Conservation (phyloP, 1,284 basidiomycete genomes). For the Malassezia cuniculi region DNA sequence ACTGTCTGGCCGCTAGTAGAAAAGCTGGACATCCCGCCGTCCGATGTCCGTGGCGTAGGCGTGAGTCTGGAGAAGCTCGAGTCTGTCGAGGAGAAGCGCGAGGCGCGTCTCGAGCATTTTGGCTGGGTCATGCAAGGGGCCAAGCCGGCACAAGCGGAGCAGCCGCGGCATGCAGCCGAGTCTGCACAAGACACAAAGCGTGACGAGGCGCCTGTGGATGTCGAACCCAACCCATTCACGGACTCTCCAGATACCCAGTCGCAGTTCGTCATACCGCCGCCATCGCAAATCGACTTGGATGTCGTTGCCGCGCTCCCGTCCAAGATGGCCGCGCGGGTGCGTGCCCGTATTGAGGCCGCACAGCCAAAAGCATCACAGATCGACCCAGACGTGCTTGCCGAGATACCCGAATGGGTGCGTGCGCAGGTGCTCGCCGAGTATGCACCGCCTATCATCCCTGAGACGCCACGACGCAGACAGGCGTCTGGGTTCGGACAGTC, state of each 20-base stretch:
- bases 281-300: conserved; percentile 27
- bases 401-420: conserved; percentile 28
- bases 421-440: conserved; percentile 25
- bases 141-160: not conserved
- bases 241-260: too few relatives aligned
- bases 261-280: conserved; percentile 24
- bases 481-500: conserved; percentile 2
- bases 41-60: conserved; percentile 80
- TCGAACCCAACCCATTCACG: too few relatives aligned
- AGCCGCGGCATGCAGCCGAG: not conserved
- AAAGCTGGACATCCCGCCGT: conserved; percentile 62
- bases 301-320: conserved; percentile 25
- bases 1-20: conserved; percentile 65
- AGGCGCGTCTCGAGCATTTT: not conserved
- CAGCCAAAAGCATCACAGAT: conserved; percentile 25
- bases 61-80: conserved; percentile 81
- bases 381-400: conserved; percentile 31
- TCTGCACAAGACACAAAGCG: not conserved
- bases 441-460: not conserved
- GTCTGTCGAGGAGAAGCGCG: conserved; percentile 17
- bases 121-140: too few relatives aligned
- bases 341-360: conserved; percentile 20
- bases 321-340: conserved; percentile 19
- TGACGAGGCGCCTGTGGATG: conserved; percentile 1
- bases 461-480: not conserved